phyloP scores from a whole-genome alignment of 768 basidiomycete species.

The Lentinula sp. region DNA sequence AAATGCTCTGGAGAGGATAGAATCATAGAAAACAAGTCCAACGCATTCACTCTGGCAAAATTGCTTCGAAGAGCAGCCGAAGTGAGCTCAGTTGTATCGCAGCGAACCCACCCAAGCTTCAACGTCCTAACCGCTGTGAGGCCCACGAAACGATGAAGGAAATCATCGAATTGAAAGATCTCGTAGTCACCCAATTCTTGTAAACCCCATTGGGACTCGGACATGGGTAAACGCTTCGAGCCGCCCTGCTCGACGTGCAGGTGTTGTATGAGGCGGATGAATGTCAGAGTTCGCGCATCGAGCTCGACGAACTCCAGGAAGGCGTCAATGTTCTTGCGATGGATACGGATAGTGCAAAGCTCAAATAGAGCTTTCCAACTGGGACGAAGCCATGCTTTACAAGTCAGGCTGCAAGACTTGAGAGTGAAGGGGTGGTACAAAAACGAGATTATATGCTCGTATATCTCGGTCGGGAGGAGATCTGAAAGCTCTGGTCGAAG shows the following conservation, averaged over 20 bases:
- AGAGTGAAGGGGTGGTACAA: neutral
- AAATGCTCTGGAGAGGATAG: neutral
- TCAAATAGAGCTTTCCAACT: neutral
- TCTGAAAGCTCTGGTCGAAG: neutral
- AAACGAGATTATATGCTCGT: neutral
- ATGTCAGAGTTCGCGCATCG: neutral
- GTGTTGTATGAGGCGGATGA: neutral
- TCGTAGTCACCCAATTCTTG: neutral
- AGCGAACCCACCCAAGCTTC: slow-evolving; percentile 1
- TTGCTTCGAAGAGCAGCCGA: neutral
- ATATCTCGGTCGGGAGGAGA: neutral
- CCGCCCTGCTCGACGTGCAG: neutral
- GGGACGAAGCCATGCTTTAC: neutral
- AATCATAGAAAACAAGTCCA: neutral
- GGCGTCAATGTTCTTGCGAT: neutral
- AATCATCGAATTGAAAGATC: neutral
- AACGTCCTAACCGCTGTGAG: neutral
- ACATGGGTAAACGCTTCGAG: neutral
- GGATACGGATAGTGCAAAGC: neutral
- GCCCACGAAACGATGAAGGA: neutral
- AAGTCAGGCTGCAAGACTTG: neutral
- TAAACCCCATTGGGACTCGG: neutral
- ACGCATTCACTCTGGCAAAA: neutral
- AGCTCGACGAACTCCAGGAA: neutral
- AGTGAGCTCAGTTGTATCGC: neutral